Base-by-base conservation (phyloP, 371 early-diverging fungal species). In the Dentiscutata heterogama region DNA sequence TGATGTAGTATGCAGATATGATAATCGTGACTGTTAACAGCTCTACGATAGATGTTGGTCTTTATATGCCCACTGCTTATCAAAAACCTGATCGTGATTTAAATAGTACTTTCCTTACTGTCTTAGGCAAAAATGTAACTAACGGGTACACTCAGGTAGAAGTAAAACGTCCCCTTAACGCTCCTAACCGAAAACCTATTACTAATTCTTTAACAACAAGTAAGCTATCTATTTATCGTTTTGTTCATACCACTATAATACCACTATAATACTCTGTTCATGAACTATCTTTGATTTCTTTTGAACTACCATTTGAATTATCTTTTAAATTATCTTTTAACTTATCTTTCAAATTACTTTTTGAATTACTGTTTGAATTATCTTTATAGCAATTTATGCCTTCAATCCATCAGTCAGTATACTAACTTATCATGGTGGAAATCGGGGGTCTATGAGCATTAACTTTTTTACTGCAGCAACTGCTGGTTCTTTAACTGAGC, bases 341-440 rank as follows among this genome's bases (percentile, higher is more conserved):
- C 2, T 39, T 39, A 39, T 3, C 39, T 39, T 39, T n/a, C n/a
- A n/a, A n/a, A n/a, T n/a, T n/a, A n/a, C 39, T 39, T 39, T 46
- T 46, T 46, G 11, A 46, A 46, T 46, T 46, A 46, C 10, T 35
- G 4, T 35, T 35, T 35, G 5, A 35, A 35, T 11, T 46, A 46
- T 10, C 8, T 25, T 25, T 50, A 1, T 16, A 76, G n/a, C 58
- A 31, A 27, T 76, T 61, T 60, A 25, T 56, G 76, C 76, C 20
- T 76, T 29, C 39, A 76, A 76, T 42, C 76, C 76, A 22, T 16
- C 11, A 29, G 29, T 60, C 4, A 54, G 25, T 35, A 60, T 58
- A 22, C 14, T 76, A 42, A 39, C 76, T 22, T 76, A 56, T 35
- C 76, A 76, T 46, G 61, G 58, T 29, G 61, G 76, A 35, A 76